These are phyloP conservation scores for Echinosophora koreensis DNA, from an alignment of 306 rosid species.

Conservation along the genomic window DNA sequence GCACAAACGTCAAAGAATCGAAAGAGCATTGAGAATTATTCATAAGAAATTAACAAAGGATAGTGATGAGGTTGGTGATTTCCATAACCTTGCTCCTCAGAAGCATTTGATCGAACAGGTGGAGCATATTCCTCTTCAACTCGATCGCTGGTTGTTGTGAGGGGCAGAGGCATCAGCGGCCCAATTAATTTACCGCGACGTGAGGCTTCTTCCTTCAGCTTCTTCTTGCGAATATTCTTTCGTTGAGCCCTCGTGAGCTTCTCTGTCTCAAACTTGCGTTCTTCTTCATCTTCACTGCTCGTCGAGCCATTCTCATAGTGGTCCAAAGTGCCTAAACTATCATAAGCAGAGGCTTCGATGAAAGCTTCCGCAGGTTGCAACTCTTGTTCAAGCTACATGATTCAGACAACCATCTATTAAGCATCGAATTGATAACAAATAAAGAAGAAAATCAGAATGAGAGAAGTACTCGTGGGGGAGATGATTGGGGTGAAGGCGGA, in stretches of 20 bases:
- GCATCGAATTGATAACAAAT: background rate
- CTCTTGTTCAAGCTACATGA: constrained; percentile 24
- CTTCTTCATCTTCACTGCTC: constrained; percentile 47
- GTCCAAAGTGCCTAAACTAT: constrained; percentile 40
- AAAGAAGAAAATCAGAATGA: background rate
- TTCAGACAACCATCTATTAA: background rate
- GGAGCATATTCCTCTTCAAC: constrained; percentile 32
- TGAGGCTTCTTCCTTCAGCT: constrained; percentile 63
- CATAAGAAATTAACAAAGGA: background rate
- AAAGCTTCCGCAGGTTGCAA: constrained; percentile 22
- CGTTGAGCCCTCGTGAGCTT: constrained; percentile 75
- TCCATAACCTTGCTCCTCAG: constrained; percentile 39
- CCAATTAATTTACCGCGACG: constrained; percentile 68
- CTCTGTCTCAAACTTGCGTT: constrained; percentile 30
- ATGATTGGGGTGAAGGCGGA: constrained; percentile 39
- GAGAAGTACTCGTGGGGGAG: constrained; percentile 18
- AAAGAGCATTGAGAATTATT: background rate
- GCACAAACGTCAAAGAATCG: constrained; percentile 6
- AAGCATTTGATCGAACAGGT: constrained; percentile 57
- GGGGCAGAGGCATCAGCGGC: constrained; percentile 53
- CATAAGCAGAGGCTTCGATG: constrained; percentile 23
- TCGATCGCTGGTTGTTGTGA: background rate
- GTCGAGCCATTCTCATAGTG: constrained; percentile 47
- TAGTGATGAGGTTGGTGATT: constrained; percentile 34
- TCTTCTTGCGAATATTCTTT: constrained; percentile 72